Evolutionary conservation across 257 asterid species (phyloP), one percentile per base, ranked within the genome.

Genomic region (Solanum piurae): DNA sequence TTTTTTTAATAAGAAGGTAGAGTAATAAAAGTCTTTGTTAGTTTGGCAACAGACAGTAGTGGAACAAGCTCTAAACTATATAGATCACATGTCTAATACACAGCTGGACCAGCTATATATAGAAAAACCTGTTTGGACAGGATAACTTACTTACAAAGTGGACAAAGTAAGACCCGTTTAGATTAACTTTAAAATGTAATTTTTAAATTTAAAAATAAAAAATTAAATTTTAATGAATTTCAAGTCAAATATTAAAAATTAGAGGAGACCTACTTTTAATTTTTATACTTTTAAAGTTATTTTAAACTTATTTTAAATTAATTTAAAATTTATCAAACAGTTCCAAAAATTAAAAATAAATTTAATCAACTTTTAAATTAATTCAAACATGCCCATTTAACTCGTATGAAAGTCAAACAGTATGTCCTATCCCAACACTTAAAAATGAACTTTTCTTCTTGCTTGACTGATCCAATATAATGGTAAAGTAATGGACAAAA

Each of bases 291-390:
- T 46, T 9, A 10, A 46, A 42, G 0, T 42, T 12, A 42, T 3
- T 42, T 42, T 42, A 3, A 42, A 46, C 0, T 13, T 13, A 13
- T 13, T 13, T 46, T 1, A 46, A 46, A 0, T 46, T 49, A 0
- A 0, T 42, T 12, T 46, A 12, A 46, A 12, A 0, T 12, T 46
- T 46, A 2, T 6, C 3, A 16, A 52, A 52, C 9, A 52, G 0
- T 52, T 52, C 6, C 1, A 52, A 16, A 52, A 52, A 6, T 3
- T 0, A 52, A 6, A 52, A 44, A 1, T 44, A 44, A 12, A 5
- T 44, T 12, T 46, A 0, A 46, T 0, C 7, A 49, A 5, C 3
- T 49, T 5, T 14, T 49, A 49, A 49, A 16, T 49, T 7, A 49
- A 49, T 14, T 49, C 60, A 49, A 49, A 14, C 0, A 1, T 1